phyloP scores from a whole-genome alignment of 2,329 filamentous ascomycete genomes.

The Cladosporium sphaerospermum region DNA sequence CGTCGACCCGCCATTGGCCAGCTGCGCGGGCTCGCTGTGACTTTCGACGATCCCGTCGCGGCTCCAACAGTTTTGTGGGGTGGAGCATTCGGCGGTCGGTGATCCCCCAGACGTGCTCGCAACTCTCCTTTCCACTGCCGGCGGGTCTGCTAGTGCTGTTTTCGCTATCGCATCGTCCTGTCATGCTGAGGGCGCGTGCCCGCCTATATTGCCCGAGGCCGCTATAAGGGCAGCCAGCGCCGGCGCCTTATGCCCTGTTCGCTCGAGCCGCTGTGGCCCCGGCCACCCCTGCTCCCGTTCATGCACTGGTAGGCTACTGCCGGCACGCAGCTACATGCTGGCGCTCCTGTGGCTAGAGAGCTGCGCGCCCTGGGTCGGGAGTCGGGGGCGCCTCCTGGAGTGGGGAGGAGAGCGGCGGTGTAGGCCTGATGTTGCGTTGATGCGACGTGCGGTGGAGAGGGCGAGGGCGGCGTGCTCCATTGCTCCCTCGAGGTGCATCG shows the following conservation, averaged over 20 bases:
- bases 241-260: constrained; percentile 2
- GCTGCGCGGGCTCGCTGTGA: neutral
- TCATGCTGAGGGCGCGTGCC: neutral
- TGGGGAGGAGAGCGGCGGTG: constrained; percentile 3
- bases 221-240: constrained; percentile 2
- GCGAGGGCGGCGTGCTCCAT: neutral
- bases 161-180: too few relatives aligned
- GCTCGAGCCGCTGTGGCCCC: constrained; percentile 4
- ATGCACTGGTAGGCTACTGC: constrained; percentile 6
- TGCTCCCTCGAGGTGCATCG: neutral
- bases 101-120: neutral
- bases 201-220: constrained; percentile 6
- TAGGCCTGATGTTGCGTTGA: neutral
- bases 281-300: neutral
- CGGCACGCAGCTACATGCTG: neutral
- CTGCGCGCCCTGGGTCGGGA: neutral
- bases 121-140: neutral
- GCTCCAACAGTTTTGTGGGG: neutral
- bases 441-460: neutral
- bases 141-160: constrained; percentile 1
- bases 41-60: neutral
- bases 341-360: neutral
- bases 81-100: too few relatives aligned
- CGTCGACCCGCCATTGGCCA: constrained; percentile 2
- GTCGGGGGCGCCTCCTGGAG: neutral